Percentiles rank a stretch among this genome's conserved stretches.
These are phyloP conservation scores for Solanum etuberosum DNA, from an alignment of 257 asterid genomes.

Conservation along the genomic window DNA sequence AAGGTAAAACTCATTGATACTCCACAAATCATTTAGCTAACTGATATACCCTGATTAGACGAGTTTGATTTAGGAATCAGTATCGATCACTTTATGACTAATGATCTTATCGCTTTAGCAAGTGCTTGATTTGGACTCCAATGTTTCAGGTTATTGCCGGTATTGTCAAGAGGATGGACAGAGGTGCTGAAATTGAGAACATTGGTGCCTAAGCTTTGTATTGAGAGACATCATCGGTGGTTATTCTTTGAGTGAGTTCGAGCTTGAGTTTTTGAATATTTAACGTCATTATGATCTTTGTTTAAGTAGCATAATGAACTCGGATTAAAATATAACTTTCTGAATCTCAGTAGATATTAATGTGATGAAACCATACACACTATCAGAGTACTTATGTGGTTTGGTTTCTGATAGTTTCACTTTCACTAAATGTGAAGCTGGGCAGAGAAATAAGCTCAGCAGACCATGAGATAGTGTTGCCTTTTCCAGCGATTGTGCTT, in stretches of 20 bases:
- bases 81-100: background rate
- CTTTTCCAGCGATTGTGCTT: background rate
- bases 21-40: background rate
- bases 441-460: background rate
- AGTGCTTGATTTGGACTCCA: background rate
- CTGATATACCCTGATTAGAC: background rate
- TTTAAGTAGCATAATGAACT: background rate
- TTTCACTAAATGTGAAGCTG: background rate
- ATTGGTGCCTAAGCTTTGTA: constrained; percentile 36
- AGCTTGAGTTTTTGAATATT: background rate
- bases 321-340: background rate
- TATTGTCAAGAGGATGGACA: constrained; percentile 81
- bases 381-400: background rate
- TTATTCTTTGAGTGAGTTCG: background rate
- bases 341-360: background rate
- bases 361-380: background rate
- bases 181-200: constrained; percentile 65
- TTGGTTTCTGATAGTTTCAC: background rate
- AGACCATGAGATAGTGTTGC: background rate
- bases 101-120: background rate
- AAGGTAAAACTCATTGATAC: constrained; percentile 18
- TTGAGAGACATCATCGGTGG: background rate
- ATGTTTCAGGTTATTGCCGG: constrained; percentile 75
- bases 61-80: background rate
- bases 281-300: background rate